Percentiles rank a stretch among this genome's conserved stretches.
These are phyloP conservation scores for Diaporthe longicolla DNA, from an alignment of 2,329 filamentous ascomycete species.

Conservation along the genomic window DNA sequence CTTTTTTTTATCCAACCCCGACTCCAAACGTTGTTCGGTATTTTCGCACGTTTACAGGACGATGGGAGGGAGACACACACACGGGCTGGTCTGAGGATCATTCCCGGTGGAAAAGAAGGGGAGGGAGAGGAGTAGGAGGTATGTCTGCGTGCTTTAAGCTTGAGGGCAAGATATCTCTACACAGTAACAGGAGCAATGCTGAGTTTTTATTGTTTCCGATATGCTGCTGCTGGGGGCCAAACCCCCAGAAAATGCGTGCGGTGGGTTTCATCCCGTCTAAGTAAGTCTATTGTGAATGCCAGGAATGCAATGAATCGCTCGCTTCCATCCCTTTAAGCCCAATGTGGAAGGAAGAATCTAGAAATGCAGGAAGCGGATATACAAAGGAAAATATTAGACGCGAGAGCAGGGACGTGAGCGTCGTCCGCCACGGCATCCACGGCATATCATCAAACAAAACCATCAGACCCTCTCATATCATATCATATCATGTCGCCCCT, in stretches of 20 bases:
- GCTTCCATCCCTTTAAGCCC: background rate
- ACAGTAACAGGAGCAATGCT: conserved; percentile 39
- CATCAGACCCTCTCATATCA: no score
- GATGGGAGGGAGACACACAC: background rate
- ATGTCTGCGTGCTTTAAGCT: conserved; percentile 7
- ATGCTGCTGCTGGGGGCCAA: background rate
- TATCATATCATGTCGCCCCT: conserved; percentile 19
- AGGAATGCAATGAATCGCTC: background rate
- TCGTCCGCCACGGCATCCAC: no score
- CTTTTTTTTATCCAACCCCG: conserved; percentile 12
- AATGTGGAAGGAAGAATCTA: background rate
- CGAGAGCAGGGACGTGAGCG: background rate
- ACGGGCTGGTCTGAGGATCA: conserved; percentile 11
- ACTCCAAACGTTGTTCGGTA: conserved; percentile 33
- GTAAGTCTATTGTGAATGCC: background rate
- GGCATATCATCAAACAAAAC: no score
- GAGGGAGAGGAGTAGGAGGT: conserved; percentile 15
- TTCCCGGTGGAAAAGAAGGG: background rate
- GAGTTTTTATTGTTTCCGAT: conserved; percentile 27
- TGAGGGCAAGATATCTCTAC: conserved; percentile 25
- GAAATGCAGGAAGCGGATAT: background rate
- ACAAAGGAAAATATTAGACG: background rate
- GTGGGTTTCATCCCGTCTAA: background rate
- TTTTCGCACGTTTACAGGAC: conserved; percentile 9
- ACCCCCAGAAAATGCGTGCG: background rate